Conservation (phyloP, 2,329 filamentous ascomycete genomes). For the Ophiostoma sp. region DNA sequence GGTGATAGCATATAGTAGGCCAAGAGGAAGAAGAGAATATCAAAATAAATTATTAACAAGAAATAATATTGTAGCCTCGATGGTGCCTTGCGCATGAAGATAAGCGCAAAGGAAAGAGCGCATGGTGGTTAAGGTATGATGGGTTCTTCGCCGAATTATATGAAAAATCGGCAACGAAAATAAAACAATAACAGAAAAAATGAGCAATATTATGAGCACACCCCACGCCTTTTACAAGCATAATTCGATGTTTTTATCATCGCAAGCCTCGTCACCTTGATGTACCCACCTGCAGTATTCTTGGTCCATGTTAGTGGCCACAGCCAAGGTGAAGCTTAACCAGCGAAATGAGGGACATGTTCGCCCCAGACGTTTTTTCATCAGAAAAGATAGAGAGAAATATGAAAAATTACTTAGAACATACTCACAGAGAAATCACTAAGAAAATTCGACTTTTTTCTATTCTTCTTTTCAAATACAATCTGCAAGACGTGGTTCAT, state of each 20-base stretch:
- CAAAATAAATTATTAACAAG: not conserved
- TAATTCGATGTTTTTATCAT: not conserved
- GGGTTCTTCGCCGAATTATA: too few relatives aligned
- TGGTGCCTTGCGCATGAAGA: not conserved
- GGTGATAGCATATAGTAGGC: slow-evolving; percentile 11
- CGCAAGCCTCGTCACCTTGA: not conserved
- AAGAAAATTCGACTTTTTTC: not conserved
- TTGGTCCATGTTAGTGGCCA: not conserved
- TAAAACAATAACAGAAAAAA: not conserved
- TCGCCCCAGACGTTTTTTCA: too few relatives aligned
- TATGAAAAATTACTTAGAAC: not conserved
- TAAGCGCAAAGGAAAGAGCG: not conserved
- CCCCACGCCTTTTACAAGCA: not conserved
- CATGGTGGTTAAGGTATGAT: too few relatives aligned
- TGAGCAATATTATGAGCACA: too few relatives aligned
- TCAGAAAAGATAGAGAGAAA: not conserved
- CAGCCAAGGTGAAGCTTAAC: not conserved
- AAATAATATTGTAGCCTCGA: not conserved
- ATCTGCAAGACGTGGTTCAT: not conserved
- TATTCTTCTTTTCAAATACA: not conserved
- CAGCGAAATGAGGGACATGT: too few relatives aligned
- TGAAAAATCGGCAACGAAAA: too few relatives aligned
- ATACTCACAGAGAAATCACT: not conserved
- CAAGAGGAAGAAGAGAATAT: not conserved
- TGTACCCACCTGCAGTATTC: not conserved